A percentile compares a stretch with the other conserved stretches of the same genome.
These are phyloP conservation scores for Sarcodon aspratus DNA, from an alignment of 768 basidiomycete genomes.

Conservation along the genomic window DNA sequence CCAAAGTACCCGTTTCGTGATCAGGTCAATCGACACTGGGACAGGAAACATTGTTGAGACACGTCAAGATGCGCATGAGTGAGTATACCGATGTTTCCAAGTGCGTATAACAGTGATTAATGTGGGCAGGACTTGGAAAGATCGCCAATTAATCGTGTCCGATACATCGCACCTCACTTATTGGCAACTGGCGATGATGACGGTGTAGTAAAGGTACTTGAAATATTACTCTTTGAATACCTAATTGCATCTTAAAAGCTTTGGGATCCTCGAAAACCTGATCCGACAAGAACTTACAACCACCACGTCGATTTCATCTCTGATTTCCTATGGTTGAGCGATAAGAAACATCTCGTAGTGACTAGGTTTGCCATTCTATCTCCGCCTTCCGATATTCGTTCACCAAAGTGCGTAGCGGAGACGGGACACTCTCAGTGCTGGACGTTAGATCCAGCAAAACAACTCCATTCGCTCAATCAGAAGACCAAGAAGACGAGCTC, in stretches of 20 bases:
- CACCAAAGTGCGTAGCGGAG: constrained; percentile 46
- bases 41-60: constrained; percentile 13
- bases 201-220: constrained; percentile 75
- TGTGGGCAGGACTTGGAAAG: constrained; percentile 26
- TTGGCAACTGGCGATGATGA: constrained; percentile 89
- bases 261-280: constrained; percentile 76
- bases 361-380: constrained; percentile 55
- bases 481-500: constrained; percentile 93
- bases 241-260: constrained; percentile 34
- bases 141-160: constrained; percentile 79
- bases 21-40: constrained; percentile 12
- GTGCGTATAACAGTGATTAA: constrained; percentile 3
- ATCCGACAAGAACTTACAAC: constrained; percentile 52
- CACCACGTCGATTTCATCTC: constrained; percentile 96
- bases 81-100: constrained; percentile 9
- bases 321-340: constrained; percentile 78
- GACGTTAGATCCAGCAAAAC: constrained; percentile 78
- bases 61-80: constrained; percentile 18
- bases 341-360: constrained; percentile 40
- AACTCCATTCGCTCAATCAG: constrained; percentile 75
- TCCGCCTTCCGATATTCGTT: neutral
- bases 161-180: constrained; percentile 55
- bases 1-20: neutral
- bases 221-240: neutral
- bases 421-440: constrained; percentile 87